Evolutionary conservation across 2,329 filamentous ascomycete species (phyloP).

Genomic region (Penicillium expansum): DNA sequence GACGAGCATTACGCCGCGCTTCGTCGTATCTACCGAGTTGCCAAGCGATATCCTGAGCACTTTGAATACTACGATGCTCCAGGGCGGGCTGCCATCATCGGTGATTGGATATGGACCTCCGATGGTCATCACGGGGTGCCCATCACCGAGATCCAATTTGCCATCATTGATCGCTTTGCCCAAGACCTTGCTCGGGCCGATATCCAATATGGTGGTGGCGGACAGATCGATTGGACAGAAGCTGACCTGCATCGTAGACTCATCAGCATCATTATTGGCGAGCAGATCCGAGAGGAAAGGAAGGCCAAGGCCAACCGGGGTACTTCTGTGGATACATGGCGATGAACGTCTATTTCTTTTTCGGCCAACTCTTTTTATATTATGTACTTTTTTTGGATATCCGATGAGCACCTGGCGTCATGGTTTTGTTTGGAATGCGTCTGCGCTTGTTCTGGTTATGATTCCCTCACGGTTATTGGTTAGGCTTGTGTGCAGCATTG

Average conservation of each 20-base stretch:
- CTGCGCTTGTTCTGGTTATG: slow-evolving; percentile 12
- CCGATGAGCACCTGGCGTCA: slow-evolving; percentile 13
- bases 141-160: slow-evolving; percentile 44
- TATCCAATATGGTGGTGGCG: slow-evolving; percentile 36
- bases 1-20: slow-evolving; percentile 42
- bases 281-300: slow-evolving; percentile 44
- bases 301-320: slow-evolving; percentile 30
- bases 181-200: slow-evolving; percentile 37
- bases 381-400: slow-evolving; percentile 10
- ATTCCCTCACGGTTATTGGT: slow-evolving; percentile 21
- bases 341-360: slow-evolving; percentile 18
- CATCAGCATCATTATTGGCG: slow-evolving; percentile 49
- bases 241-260: slow-evolving; percentile 45
- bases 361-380: slow-evolving; percentile 8
- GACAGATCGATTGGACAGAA: slow-evolving; percentile 44
- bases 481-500: slow-evolving; percentile 8
- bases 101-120: slow-evolving; percentile 45
- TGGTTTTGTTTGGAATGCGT: slow-evolving; percentile 15
- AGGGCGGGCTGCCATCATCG: slow-evolving; percentile 39
- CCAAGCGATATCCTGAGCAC: slow-evolving; percentile 37
- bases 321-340: slow-evolving; percentile 29
- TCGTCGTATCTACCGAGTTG: slow-evolving; percentile 39
- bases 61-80: slow-evolving; percentile 39
- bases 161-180: slow-evolving; percentile 42
- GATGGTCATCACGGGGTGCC: slow-evolving; percentile 41